Percentiles rank a stretch among this genome's conserved stretches.
These are phyloP conservation scores for Ailanthus altissimus DNA, from an alignment of 345 rosid species.

Conservation along the genomic window DNA sequence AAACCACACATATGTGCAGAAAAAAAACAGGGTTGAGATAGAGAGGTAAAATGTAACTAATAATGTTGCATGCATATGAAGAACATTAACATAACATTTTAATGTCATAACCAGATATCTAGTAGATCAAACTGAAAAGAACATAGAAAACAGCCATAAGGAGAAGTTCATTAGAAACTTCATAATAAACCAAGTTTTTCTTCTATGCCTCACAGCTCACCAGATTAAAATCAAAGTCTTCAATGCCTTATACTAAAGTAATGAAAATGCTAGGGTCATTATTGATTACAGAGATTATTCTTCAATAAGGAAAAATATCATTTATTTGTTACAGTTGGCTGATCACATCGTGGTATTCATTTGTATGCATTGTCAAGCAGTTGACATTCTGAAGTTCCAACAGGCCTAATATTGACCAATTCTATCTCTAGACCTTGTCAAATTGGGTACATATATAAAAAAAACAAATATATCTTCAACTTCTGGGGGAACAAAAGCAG, in stretches of 20 bases:
- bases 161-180: background rate
- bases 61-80: background rate
- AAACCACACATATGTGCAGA: background rate
- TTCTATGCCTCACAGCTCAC: background rate
- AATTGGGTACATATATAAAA: no score
- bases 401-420: background rate
- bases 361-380: no score
- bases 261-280: background rate
- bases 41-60: background rate
- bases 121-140: background rate
- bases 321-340: background rate
- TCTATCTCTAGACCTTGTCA: background rate
- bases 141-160: background rate
- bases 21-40: background rate
- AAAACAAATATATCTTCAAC: no score
- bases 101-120: background rate
- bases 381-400: background rate
- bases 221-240: background rate
- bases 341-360: background rate
- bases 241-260: background rate
- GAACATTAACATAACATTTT: background rate
- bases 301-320: background rate
- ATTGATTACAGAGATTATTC: background rate
- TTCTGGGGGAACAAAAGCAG: no score
- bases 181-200: background rate